phyloP scores from a whole-genome alignment of 352 stramenopile species.

The Phytophthora pisi region DNA sequence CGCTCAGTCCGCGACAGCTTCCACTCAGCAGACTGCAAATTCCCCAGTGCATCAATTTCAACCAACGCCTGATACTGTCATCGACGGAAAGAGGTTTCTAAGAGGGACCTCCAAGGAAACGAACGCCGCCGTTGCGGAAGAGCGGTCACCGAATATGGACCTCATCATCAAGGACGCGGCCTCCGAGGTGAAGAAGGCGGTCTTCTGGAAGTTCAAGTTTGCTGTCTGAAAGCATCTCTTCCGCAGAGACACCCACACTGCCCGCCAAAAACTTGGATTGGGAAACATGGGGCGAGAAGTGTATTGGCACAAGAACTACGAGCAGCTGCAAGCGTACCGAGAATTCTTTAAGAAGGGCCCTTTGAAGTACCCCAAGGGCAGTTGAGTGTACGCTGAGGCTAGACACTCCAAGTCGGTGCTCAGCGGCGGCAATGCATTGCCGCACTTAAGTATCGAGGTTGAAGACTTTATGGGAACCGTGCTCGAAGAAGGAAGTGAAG shows the following conservation, averaged over 20 bases:
- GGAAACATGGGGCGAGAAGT: background rate
- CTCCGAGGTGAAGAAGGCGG: background rate
- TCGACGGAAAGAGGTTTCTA: background rate
- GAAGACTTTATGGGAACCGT: too few species aligned
- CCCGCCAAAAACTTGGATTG: background rate
- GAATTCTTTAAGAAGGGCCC: background rate
- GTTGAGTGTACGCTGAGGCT: too few species aligned
- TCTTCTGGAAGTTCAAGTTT: conserved; percentile 4
- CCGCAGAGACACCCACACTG: background rate
- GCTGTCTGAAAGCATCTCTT: background rate
- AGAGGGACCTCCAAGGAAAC: background rate
- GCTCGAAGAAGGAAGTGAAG: too few species aligned
- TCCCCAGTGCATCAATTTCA: background rate
- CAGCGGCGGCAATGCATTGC: too few species aligned
- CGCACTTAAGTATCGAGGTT: too few species aligned
- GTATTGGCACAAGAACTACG: background rate
- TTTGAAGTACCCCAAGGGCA: background rate
- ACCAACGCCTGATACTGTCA: background rate
- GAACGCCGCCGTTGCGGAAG: background rate
- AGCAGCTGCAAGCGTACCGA: background rate
- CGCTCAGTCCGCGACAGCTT: background rate
- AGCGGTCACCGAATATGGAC: conserved; percentile 4
- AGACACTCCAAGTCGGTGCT: too few species aligned
- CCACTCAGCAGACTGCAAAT: background rate
- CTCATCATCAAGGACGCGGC: conserved; percentile 4